phyloP scores from a whole-genome alignment of 2,329 filamentous ascomycete species.

The Fusarium praegraminearum region DNA sequence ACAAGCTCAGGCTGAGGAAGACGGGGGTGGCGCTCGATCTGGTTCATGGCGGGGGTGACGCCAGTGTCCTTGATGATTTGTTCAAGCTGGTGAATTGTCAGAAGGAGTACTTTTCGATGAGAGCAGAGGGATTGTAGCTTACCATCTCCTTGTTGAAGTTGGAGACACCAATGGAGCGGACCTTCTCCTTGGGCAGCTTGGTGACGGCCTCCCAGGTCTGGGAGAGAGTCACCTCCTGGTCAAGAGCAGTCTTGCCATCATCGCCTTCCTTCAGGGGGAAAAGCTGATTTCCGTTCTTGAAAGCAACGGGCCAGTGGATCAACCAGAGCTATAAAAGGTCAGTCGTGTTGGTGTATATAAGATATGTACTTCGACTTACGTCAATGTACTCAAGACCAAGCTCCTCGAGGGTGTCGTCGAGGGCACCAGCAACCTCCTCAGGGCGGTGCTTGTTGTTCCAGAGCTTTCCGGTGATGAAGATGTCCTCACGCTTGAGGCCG shows the following conservation, averaged over 20 bases:
- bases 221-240: conserved; percentile 56
- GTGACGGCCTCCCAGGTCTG: conserved; percentile 65
- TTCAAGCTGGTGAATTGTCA: conserved; percentile 57
- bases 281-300: conserved; percentile 55
- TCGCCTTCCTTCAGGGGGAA: conserved; percentile 59
- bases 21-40: conserved; percentile 76
- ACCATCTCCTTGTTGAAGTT: conserved; percentile 74
- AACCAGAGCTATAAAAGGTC: conserved; percentile 62
- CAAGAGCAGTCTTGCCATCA: conserved; percentile 55
- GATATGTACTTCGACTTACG: conserved; percentile 46
- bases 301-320: conserved; percentile 72
- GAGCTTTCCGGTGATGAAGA: conserved; percentile 77
- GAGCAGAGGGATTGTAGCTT: conserved; percentile 18
- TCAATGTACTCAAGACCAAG: conserved; percentile 70
- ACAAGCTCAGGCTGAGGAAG: conserved; percentile 68
- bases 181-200: conserved; percentile 70
- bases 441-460: conserved; percentile 71
- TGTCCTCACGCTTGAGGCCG: conserved; percentile 65
- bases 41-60: conserved; percentile 72
- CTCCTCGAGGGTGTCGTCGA: conserved; percentile 67
- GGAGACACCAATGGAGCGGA: conserved; percentile 76
- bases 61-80: conserved; percentile 68
- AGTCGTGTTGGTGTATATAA: not conserved
- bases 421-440: conserved; percentile 66
- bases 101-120: not conserved